Evolutionary conservation across 257 asterid genomes (phyloP), one percentile per base, ranked within the genome.

Genomic region (Handroanthus guayacan): DNA sequence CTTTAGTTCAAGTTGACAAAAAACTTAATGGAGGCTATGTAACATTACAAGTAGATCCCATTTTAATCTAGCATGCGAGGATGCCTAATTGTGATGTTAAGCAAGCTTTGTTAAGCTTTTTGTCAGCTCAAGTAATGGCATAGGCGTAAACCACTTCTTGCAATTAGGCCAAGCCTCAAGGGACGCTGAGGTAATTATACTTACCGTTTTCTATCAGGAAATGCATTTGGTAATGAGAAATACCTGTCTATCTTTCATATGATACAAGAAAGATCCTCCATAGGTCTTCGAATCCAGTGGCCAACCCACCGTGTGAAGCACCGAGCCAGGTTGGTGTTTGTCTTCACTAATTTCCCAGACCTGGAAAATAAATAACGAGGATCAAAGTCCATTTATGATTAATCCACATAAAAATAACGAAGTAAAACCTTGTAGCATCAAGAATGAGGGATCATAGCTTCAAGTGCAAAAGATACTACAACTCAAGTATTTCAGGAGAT

Each of bases 181-280:
- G 31, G 31, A 25, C 1, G 1, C 1, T 25, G 31, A 25, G 31
- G 31, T 25, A 25, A 25, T 25, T 25, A 25, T 25, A 25, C n/a
- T n/a, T n/a, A n/a, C 31, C 31, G 0, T 25, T 25, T 44, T 71
- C n/a, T 45, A 41, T 48, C 39, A 31, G 50, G 39, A 76, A 67
- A n/a, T 31, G 39, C 58, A 72, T 38, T 37, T 38, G 57, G 71
- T 44, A 66, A 71, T 44, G n/a, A 77, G 62, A 51, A 37, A 57
- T 76, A 93, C 98, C 92, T 92, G 97, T 81, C 90, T 95, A 80
- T 95, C 91, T 41, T 91, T 83, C 98, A 92, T 89, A 86, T 95
- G 99, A 82, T 95, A 95, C 89, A 95, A 58, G 82, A 92, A 95
- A 76, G 98, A 95, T 55, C 99, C 99, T 57, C 99, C 99, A 82